Conservation (phyloP, 192 early-diverging fungal species). For the Rhizoclosmatium sp. region DNA sequence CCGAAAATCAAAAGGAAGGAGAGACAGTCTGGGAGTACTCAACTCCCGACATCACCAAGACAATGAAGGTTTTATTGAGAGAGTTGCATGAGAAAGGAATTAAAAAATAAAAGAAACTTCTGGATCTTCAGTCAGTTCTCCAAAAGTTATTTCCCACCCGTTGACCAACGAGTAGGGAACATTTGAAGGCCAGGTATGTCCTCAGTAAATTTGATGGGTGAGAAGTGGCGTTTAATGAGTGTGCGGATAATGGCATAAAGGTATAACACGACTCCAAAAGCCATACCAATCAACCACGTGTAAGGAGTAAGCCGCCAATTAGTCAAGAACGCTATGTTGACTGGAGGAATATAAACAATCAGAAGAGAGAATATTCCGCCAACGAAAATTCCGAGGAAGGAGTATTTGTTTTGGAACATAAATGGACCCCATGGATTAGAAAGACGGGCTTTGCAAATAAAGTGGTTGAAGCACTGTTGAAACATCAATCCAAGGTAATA, state of each 20-base stretch:
- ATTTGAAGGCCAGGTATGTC: conserved; percentile 79
- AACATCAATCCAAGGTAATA: conserved; percentile 81
- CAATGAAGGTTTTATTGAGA: too few relatives aligned
- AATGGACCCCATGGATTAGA: conserved; percentile 80
- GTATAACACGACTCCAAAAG: conserved; percentile 30
- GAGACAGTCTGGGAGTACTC: too few relatives aligned
- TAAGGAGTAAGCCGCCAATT: conserved; percentile 69
- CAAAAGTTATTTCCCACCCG: background rate
- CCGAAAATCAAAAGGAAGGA: too few relatives aligned
- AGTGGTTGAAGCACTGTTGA: conserved; percentile 93
- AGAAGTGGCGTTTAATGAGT: background rate
- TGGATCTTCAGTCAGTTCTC: too few relatives aligned
- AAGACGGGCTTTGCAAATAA: conserved; percentile 86
- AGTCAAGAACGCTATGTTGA: conserved; percentile 56
- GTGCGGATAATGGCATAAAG: background rate
- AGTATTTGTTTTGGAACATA: conserved; percentile 76
- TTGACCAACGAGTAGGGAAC: conserved; percentile 70
- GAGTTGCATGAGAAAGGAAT: too few relatives aligned
- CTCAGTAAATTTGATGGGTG: conserved; percentile 56
- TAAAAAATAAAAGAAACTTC: too few relatives aligned
- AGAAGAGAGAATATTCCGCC: conserved; percentile 59
- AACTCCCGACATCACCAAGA: too few relatives aligned
- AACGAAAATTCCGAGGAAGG: conserved; percentile 53
- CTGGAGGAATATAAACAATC: conserved; percentile 59
- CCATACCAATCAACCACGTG: conserved; percentile 85